Evolutionary conservation across 306 rosid species (phyloP).

Genomic region (Mucuna pruriens): DNA sequence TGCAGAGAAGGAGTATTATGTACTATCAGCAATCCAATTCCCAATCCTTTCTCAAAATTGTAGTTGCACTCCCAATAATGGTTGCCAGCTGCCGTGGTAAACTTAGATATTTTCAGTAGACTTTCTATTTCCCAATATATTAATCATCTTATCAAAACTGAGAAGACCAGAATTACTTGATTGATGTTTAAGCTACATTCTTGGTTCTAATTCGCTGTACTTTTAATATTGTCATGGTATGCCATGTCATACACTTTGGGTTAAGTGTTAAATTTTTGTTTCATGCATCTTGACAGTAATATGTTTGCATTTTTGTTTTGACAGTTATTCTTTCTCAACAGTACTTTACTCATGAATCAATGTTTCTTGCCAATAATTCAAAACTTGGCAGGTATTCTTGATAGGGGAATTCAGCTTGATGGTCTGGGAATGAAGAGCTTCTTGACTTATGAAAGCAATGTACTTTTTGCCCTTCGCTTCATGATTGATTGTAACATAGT

Average conservation of each 20-base stretch:
- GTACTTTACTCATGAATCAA: slow-evolving; percentile 11
- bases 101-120: slow-evolving; percentile 6
- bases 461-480: slow-evolving; percentile 95
- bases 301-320: background rate
- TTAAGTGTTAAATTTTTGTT: background rate
- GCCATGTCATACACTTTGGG: background rate
- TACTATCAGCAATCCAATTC: slow-evolving; percentile 79
- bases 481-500: slow-evolving; percentile 92
- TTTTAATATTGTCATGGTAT: slow-evolving; percentile 10
- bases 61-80: slow-evolving; percentile 95
- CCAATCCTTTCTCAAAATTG: slow-evolving; percentile 86
- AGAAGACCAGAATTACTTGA: slow-evolving; percentile 3
- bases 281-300: slow-evolving; percentile 28
- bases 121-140: slow-evolving; percentile 23
- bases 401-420: slow-evolving; percentile 88
- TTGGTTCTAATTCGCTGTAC: slow-evolving; percentile 27
- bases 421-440: slow-evolving; percentile 90
- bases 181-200: slow-evolving; percentile 3
- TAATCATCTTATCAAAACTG: slow-evolving; percentile 23
- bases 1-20: slow-evolving; percentile 88
- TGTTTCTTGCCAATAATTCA: slow-evolving; percentile 33
- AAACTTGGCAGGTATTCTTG: slow-evolving; percentile 84
- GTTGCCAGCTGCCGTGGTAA: slow-evolving; percentile 98
- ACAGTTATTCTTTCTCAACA: slow-evolving; percentile 1
- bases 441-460: slow-evolving; percentile 98